Evolutionary conservation across 75 land plant species (phyloP).

Genomic region (Cupressus sempervirens): DNA sequence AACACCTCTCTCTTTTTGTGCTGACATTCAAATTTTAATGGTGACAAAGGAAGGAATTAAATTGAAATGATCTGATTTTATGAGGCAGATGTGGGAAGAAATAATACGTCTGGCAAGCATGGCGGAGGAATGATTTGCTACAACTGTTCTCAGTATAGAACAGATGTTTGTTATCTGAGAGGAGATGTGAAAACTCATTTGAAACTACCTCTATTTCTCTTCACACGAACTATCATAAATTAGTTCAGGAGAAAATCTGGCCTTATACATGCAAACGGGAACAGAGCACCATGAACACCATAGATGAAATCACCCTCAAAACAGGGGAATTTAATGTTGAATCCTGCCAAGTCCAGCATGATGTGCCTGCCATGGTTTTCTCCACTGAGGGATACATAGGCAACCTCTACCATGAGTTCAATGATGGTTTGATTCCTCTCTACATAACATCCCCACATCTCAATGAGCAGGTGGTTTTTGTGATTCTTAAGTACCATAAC

Average conservation of each 20-base stretch:
- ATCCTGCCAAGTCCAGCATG: constrained; percentile 51
- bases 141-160: too few species aligned
- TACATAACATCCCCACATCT: too few species aligned
- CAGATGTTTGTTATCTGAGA: too few species aligned
- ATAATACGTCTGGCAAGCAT: too few species aligned
- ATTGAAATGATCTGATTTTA: neutral
- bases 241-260: constrained; percentile 48
- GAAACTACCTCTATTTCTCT: constrained; percentile 39
- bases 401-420: too few species aligned
- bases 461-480: too few species aligned
- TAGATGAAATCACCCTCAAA: constrained; percentile 59
- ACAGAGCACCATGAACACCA: constrained; percentile 56
- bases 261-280: constrained; percentile 97
- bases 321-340: neutral
- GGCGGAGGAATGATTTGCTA: too few species aligned
- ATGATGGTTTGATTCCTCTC: too few species aligned
- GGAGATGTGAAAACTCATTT: constrained; percentile 49
- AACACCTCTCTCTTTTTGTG: neutral
- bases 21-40: neutral
- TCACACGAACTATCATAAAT: constrained; percentile 3
- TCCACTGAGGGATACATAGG: constrained; percentile 83
- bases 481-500: too few species aligned
- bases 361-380: constrained; percentile 70
- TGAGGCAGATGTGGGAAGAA: neutral
- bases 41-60: neutral